phyloP scores from a whole-genome alignment of 1,139 yeast genomes.

The Pichia sorboxylosa region DNA sequence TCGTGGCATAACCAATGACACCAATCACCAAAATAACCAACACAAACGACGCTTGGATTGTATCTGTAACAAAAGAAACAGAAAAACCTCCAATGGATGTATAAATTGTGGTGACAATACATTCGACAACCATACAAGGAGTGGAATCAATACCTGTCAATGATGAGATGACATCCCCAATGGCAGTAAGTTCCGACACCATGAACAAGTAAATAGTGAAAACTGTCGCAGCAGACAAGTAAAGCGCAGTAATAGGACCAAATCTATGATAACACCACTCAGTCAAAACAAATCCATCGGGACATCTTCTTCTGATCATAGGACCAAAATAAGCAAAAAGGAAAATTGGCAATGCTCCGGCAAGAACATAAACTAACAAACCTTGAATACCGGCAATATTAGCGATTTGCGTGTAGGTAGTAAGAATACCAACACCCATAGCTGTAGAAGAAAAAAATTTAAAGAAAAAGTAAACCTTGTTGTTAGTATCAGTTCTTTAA shows the following conservation, averaged over 20 bases:
- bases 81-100: slow-evolving; percentile 85
- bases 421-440: slow-evolving; percentile 81
- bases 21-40: slow-evolving; percentile 57
- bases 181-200: slow-evolving; percentile 79
- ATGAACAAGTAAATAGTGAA: slow-evolving; percentile 79
- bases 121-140: slow-evolving; percentile 77
- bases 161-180: slow-evolving; percentile 63
- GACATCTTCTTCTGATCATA: slow-evolving; percentile 62
- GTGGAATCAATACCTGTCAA: slow-evolving; percentile 72
- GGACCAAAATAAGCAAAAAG: slow-evolving; percentile 81
- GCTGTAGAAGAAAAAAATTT: slow-evolving; percentile 35
- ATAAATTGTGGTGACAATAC: slow-evolving; percentile 77
- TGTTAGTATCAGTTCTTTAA: slow-evolving; percentile 8
- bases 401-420: slow-evolving; percentile 81
- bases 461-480: background rate
- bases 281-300: slow-evolving; percentile 86
- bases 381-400: slow-evolving; percentile 84
- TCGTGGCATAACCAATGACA: slow-evolving; percentile 69
- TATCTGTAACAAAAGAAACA: slow-evolving; percentile 81
- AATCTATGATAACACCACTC: slow-evolving; percentile 85
- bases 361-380: slow-evolving; percentile 65
- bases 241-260: slow-evolving; percentile 62
- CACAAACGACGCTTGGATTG: slow-evolving; percentile 73
- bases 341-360: slow-evolving; percentile 76
- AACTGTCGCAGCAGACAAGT: slow-evolving; percentile 70